Base-by-base conservation (phyloP, 179 eudicot species). In the Pouteria campechiana region DNA sequence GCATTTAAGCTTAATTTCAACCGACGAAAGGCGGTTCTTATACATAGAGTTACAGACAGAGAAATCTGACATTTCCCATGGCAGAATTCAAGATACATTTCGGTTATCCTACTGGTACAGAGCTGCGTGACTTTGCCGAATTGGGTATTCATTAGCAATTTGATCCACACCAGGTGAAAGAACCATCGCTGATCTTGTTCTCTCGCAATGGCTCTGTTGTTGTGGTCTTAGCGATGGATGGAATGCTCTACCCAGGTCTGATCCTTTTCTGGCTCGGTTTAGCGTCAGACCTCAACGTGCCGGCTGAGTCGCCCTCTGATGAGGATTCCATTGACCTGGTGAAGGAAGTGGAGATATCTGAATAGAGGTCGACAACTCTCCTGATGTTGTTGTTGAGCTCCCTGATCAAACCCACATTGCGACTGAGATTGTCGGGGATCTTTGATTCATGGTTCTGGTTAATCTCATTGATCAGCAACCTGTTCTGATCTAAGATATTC, bases 391-490 rank as follows among this genome's bases (percentile, higher is more conserved):
- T 81, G 49, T 87, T 83, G 48, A 87, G 74, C 44, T 85, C 95
- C 37, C 77, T 68, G 34, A 79, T 87, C 7, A 87, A 61, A 3
- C 86, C 67, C 2, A 75, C 83, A 19, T 83, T 87, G 48, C 81
- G 67, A n/a, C 51, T 51, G 64, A 87, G 58, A 31, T 82, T 78
- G 44, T 73, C 85, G 2, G 79, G 79, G 43, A 70, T 41, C 42
- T 69, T 63, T 1, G 93, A 85, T 34, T 78, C 83, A n/a, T 85
- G 96, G 39, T 86, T 86, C 69, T 76, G 80, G 41, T 82, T 82
- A n/a, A 81, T 83, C 47, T 78, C 82, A 44, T 76, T 74, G 55
- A 83, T 86, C 59, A 83, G 32, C 58, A 52, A 52, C 48, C 81
- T 60, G 63, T 87, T 87, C 46, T 79, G 79, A 44, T 87, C 90